A percentile compares a stretch with the other conserved stretches of the same genome.
phyloP scores from a whole-genome alignment of 768 basidiomycete genomes.

The Brasilioporus rufonigricans region DNA sequence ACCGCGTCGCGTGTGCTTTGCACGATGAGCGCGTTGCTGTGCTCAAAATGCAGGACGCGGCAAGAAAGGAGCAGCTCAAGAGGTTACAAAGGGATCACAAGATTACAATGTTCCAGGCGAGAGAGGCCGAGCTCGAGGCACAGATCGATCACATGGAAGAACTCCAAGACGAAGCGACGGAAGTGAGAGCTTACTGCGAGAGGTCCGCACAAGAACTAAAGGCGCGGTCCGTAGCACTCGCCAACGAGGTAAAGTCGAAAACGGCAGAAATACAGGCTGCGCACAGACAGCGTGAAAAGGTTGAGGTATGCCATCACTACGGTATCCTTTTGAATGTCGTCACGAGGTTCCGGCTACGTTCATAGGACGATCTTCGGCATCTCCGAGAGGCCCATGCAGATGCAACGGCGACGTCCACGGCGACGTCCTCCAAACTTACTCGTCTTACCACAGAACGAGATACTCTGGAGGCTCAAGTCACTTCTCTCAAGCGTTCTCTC shows the following conservation, averaged over 20 bases:
- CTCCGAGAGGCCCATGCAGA: constrained; percentile 52
- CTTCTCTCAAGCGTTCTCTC: constrained; percentile 54
- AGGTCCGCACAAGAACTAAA: constrained; percentile 27
- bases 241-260: constrained; percentile 39
- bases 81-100: constrained; percentile 63
- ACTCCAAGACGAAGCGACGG: constrained; percentile 32
- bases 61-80: constrained; percentile 56
- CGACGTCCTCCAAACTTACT: constrained; percentile 51
- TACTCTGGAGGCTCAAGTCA: constrained; percentile 47
- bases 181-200: constrained; percentile 21
- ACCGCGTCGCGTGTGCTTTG: constrained; percentile 50
- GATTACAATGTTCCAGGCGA: constrained; percentile 64
- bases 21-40: constrained; percentile 52
- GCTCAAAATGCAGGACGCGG: constrained; percentile 51
- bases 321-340: not conserved
- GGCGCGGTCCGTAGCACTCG: constrained; percentile 33
- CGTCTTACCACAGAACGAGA: constrained; percentile 59
- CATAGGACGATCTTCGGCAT: constrained; percentile 38
- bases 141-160: constrained; percentile 54
- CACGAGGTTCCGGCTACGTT: not conserved
- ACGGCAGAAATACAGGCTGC: constrained; percentile 37
- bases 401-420: constrained; percentile 44
- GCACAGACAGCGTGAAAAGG: constrained; percentile 44
- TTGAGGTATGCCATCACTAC: constrained; percentile 39
- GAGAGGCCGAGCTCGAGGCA: constrained; percentile 58